These are phyloP conservation scores for Plenodomus tracheiphilus DNA, from an alignment of 2,329 filamentous ascomycete species.

Conservation along the genomic window DNA sequence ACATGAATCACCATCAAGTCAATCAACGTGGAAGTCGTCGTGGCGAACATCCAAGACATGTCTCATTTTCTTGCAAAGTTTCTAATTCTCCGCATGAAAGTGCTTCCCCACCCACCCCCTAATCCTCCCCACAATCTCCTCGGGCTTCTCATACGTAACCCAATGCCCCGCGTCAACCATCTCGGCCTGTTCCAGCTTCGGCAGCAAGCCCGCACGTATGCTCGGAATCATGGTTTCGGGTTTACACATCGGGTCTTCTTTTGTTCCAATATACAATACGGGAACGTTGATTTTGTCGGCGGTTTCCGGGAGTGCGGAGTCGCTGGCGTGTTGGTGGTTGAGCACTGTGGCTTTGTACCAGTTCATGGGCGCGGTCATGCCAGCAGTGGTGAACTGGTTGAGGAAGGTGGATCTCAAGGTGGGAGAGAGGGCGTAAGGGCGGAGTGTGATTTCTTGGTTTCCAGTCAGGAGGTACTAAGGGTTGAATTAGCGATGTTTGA, in stretches of 20 bases:
- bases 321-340: slow-evolving; percentile 32
- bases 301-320: slow-evolving; percentile 25
- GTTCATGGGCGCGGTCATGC: slow-evolving; percentile 42
- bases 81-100: slow-evolving; percentile 3
- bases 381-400: slow-evolving; percentile 34
- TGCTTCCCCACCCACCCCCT: slow-evolving; percentile 22
- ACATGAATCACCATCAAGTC: too few species aligned
- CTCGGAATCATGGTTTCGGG: slow-evolving; percentile 33
- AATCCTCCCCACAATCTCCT: slow-evolving; percentile 29
- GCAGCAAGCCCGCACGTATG: slow-evolving; percentile 31
- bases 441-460: too few species aligned
- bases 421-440: slow-evolving; percentile 39
- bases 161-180: slow-evolving; percentile 44
- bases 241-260: slow-evolving; percentile 40
- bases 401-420: slow-evolving; percentile 42
- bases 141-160: slow-evolving; percentile 40
- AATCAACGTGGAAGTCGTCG: too few species aligned
- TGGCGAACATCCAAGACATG: too few species aligned
- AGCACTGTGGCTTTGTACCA: slow-evolving; percentile 41
- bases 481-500: too few species aligned
- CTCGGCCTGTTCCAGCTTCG: slow-evolving; percentile 35
- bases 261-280: slow-evolving; percentile 41
- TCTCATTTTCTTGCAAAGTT: too few species aligned
- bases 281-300: slow-evolving; percentile 41
- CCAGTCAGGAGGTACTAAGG: too few species aligned